Conservation (phyloP, 75 land plant genomes). For the Ceratopteris richardii region DNA sequence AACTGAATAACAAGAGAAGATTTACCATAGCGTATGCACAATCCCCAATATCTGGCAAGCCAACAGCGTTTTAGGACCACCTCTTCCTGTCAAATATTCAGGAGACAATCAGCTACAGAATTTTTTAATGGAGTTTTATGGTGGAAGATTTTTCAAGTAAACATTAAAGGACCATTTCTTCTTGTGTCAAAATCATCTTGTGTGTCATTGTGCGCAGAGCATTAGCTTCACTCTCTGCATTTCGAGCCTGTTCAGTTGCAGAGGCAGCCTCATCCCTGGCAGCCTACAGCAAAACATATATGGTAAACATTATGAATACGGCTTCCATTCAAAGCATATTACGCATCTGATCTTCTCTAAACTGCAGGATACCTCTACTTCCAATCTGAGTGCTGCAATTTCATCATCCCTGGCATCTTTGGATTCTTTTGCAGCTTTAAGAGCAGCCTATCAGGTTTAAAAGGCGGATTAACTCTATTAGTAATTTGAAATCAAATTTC, state of each 20-base stretch:
- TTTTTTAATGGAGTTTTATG: no score
- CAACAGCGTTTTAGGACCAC: constrained; percentile 96
- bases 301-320: no score
- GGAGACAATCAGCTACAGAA: no score
- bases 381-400: constrained; percentile 53
- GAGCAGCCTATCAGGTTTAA: constrained; percentile 46
- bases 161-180: constrained; percentile 69
- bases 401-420: constrained; percentile 62
- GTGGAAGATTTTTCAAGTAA: constrained; percentile 3
- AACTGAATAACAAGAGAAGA: no score
- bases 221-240: constrained; percentile 62
- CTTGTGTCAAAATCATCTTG: constrained; percentile 72
- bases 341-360: no score
- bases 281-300: constrained; percentile 19
- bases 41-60: constrained; percentile 96
- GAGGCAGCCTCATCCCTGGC: constrained; percentile 50
- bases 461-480: no score
- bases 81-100: constrained; percentile 61
- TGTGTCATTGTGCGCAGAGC: constrained; percentile 61
- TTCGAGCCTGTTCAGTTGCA: constrained; percentile 49
- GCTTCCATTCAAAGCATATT: no score
- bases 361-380: constrained; percentile 46
- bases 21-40: constrained; percentile 75
- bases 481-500: no score
- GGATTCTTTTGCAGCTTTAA: constrained; percentile 69